Evolutionary conservation across 177 flowering plant genomes (phyloP), one percentile per base, ranked within the genome.

Genomic region (Vitis hybrid): DNA sequence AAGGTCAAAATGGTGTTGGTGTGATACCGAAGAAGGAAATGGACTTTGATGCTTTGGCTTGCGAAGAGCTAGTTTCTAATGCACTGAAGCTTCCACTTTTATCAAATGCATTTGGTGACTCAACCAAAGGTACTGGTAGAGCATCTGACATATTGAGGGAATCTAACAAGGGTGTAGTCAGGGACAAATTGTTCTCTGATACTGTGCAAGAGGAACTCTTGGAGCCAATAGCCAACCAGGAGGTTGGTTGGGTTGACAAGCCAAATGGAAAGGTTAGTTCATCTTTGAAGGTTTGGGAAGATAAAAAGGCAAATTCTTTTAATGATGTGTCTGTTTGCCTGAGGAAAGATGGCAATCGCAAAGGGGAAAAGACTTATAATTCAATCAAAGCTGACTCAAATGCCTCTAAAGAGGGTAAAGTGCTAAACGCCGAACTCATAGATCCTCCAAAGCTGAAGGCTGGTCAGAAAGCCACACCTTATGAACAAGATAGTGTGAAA

Each of bases 1-100:
- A 72, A 53, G 50, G 38, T 63, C 71, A 54, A 19, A 55, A 64
- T 53, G 76, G 68, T 11, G 64, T 49, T 63, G 70, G 59, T 62
- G 49, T 49, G 51, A 3, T 69, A 18, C 28, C 68, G 13, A 77
- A 69, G 74, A 85, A 81, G 77, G 88, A 87, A 60, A 58, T 64
- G 11, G 89, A 80, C 1, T 44, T 75, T 55, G 87, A 85, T 57
- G 11, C 67, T 17, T 63, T 52, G 49, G 82, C 76, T 51, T 87
- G 84, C 65, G 92, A 88, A 31, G 86, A 84, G 74, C 81, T 89
- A 59, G 82, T 89, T 71, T 79, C 86, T 47, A 78, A 77, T 20
- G 79, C 90, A 17, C 61, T 85, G 70, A 85, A 83, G 76, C 87
- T 89, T 70, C 92, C 90, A 22, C 83, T 88, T 72, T 22, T 89